These are phyloP conservation scores for Cercospora nicotianae DNA, from an alignment of 2,329 filamentous ascomycete species.

Conservation along the genomic window DNA sequence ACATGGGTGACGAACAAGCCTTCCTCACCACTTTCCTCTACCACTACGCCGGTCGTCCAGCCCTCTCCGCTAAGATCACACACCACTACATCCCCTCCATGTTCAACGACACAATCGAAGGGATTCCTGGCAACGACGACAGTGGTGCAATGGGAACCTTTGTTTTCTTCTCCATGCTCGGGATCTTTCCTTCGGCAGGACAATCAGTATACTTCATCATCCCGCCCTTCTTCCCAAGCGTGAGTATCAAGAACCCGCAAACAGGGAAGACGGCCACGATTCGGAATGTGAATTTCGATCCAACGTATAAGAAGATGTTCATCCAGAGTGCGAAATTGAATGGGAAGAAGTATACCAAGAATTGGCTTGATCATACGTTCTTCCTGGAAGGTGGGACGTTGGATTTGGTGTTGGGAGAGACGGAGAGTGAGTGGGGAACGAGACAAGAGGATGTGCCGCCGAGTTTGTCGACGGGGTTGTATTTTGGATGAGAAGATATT, in stretches of 20 bases:
- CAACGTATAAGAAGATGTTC: constrained; percentile 50
- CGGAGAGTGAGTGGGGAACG: constrained; percentile 49
- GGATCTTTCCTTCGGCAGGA: constrained; percentile 66
- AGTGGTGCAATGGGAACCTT: constrained; percentile 72
- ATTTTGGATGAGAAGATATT: constrained; percentile 14
- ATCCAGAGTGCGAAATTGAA: constrained; percentile 69
- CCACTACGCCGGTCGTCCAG: constrained; percentile 65
- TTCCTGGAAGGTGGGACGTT: constrained; percentile 64
- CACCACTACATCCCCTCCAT: constrained; percentile 60
- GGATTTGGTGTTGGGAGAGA: constrained; percentile 62
- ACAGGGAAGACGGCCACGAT: constrained; percentile 52
- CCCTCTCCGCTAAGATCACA: constrained; percentile 59
- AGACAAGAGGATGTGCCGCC: constrained; percentile 51
- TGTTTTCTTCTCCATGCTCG: constrained; percentile 68
- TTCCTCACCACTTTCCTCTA: constrained; percentile 58
- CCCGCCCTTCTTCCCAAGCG: constrained; percentile 62
- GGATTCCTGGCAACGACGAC: constrained; percentile 69
- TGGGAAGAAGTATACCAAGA: constrained; percentile 60
- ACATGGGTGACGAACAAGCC: constrained; percentile 30
- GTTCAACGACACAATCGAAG: constrained; percentile 56
- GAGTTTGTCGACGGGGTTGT: constrained; percentile 39
- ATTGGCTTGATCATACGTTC: constrained; percentile 66
- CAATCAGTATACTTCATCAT: constrained; percentile 55
- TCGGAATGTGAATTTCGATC: constrained; percentile 49
- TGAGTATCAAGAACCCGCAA: constrained; percentile 59